phyloP scores from a whole-genome alignment of 108 stramenopile species.

The Hondaea fermentalgiana region DNA sequence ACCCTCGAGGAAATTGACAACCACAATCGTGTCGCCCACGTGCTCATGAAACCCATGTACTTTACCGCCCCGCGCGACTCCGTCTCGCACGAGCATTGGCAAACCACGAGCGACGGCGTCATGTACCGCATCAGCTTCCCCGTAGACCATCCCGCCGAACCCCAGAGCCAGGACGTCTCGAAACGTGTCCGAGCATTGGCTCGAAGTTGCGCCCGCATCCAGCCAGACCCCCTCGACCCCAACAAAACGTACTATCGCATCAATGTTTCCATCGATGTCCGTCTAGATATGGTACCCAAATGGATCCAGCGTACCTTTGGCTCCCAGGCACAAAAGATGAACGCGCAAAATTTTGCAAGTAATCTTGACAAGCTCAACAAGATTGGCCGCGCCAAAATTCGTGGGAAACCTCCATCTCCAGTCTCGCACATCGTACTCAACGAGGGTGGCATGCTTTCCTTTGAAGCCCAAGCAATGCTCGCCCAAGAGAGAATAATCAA shows the following conservation, averaged over 20 bases:
- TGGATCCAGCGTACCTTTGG: background rate
- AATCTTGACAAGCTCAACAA: background rate
- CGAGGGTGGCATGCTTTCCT: background rate
- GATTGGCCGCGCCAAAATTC: background rate
- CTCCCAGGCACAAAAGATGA: background rate
- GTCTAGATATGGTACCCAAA: background rate
- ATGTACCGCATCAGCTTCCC: background rate
- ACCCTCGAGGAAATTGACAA: background rate
- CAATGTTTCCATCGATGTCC: background rate
- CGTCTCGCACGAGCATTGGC: background rate
- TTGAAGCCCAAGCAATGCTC: no score
- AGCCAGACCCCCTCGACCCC: background rate
- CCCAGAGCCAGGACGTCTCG: background rate
- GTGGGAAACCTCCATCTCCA: background rate
- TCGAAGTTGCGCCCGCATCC: background rate
- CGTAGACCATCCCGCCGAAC: background rate
- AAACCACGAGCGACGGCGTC: background rate
- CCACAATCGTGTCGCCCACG: background rate
- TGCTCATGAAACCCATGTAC: conserved; percentile 8
- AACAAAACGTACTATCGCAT: background rate
- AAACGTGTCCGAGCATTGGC: background rate
- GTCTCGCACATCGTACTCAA: background rate
- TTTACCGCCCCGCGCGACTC: background rate
- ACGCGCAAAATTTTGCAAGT: background rate
- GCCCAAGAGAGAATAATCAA: no score